Evolutionary conservation across 352 stramenopile species (phyloP).

Genomic region (Blastocystis hominis): DNA sequence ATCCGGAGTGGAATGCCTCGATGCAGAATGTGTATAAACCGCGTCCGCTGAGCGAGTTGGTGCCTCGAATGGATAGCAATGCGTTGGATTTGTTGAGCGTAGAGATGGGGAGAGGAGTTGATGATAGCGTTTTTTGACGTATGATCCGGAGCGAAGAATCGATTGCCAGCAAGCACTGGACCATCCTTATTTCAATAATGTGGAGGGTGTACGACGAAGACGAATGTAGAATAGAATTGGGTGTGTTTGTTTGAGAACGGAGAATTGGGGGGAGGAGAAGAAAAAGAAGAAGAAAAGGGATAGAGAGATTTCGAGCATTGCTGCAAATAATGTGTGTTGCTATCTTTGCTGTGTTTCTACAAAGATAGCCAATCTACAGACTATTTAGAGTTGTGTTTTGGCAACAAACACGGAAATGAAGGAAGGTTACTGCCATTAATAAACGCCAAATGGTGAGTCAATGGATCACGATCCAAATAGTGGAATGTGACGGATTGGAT

Average conservation of each 20-base stretch:
- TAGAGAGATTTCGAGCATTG: too few relatives aligned
- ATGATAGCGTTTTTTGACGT: constrained; percentile 77
- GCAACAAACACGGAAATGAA: too few relatives aligned
- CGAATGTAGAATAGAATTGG: neutral
- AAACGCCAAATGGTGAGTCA: too few relatives aligned
- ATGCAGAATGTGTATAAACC: neutral
- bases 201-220: constrained; percentile 59
- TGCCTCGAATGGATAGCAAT: constrained; percentile 1
- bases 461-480: too few relatives aligned
- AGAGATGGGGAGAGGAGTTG: neutral
- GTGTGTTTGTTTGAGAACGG: neutral
- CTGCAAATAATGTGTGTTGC: too few relatives aligned
- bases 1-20: constrained; percentile 1
- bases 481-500: too few relatives aligned
- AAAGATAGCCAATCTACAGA: too few relatives aligned
- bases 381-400: too few relatives aligned
- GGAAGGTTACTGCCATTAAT: too few relatives aligned
- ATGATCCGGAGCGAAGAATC: constrained; percentile 84
- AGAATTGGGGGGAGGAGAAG: too few relatives aligned
- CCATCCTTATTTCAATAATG: constrained; percentile 90
- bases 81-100: constrained; percentile 39
- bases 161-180: constrained; percentile 84
- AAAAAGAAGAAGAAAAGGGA: too few relatives aligned
- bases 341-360: too few relatives aligned
- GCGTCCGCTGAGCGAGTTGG: neutral